These are phyloP conservation scores for Amborella trichopoda DNA, from an alignment of 164 flowering plant genomes.

Conservation along the genomic window DNA sequence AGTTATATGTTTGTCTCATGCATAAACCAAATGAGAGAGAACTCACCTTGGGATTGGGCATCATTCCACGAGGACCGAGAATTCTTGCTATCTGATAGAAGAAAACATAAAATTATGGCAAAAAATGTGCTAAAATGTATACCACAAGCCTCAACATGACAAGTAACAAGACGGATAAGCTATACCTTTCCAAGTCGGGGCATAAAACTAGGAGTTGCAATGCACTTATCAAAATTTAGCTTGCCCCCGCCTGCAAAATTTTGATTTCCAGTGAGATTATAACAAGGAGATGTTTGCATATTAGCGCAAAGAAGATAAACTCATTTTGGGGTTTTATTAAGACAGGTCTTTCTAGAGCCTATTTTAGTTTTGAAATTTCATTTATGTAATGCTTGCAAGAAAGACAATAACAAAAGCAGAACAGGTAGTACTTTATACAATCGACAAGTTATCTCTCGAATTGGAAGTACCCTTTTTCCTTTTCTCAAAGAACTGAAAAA, in stretches of 20 bases:
- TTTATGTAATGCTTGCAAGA: too few species aligned
- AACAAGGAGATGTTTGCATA: too few species aligned
- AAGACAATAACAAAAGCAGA: too few species aligned
- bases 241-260: slow-evolving; percentile 49
- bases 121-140: neutral
- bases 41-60: slow-evolving; percentile 79
- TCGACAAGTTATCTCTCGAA: too few species aligned
- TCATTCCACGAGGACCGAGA: slow-evolving; percentile 60
- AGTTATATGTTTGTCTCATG: neutral
- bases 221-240: slow-evolving; percentile 75
- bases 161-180: too few species aligned
- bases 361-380: too few species aligned
- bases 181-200: slow-evolving; percentile 67
- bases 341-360: too few species aligned
- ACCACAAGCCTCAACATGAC: neutral
- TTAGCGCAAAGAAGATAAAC: too few species aligned
- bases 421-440: too few species aligned
- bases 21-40: neutral
- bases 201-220: slow-evolving; percentile 62
- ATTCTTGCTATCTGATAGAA: slow-evolving; percentile 54
- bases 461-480: too few species aligned
- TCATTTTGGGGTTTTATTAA: too few species aligned
- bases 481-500: too few species aligned
- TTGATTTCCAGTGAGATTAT: neutral
- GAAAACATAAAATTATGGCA: slow-evolving; percentile 1